Percentiles rank a stretch among this genome's conserved stretches.
phyloP scores from a whole-genome alignment of 176 grass and related monocot species.

The Bonia amplexicaulis region DNA sequence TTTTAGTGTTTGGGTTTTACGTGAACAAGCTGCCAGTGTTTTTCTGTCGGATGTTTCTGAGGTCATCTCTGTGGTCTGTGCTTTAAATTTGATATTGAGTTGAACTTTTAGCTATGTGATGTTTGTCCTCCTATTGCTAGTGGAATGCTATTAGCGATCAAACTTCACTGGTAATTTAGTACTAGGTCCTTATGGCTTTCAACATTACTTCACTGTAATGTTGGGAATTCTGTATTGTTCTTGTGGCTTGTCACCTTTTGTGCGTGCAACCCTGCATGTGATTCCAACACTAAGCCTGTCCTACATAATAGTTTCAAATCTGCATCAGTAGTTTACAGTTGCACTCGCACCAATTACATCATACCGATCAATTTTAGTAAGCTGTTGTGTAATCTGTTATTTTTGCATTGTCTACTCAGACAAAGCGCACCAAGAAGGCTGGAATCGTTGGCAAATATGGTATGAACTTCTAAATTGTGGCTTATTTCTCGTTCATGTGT shows the following conservation, averaged over 20 bases:
- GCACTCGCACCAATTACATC: not conserved
- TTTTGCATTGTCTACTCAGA: slow-evolving; percentile 43
- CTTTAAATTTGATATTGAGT: not conserved
- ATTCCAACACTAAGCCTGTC: not conserved
- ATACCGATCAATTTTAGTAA: not conserved
- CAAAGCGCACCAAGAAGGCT: slow-evolving; percentile 94
- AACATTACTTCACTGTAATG: not conserved
- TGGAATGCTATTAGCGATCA: not conserved
- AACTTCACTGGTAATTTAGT: not conserved
- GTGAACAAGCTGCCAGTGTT: not conserved
- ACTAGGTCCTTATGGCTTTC: not conserved
- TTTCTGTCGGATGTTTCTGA: not conserved
- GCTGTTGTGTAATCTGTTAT: slow-evolving; percentile 16
- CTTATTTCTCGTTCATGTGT: not conserved
- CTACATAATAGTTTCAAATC: not conserved
- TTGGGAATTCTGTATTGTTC: not conserved
- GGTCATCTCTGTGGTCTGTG: not conserved
- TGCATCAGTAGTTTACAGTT: not conserved
- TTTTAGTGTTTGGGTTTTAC: not conserved
- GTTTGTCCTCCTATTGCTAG: not conserved
- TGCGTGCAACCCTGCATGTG: not conserved
- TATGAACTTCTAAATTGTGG: slow-evolving; percentile 6
- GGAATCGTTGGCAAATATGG: slow-evolving; percentile 94
- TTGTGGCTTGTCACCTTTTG: not conserved
- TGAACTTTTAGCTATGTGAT: not conserved